Evolutionary conservation across 2,329 filamentous ascomycete genomes (phyloP).

Genomic region (Microcyclospora pomicola): DNA sequence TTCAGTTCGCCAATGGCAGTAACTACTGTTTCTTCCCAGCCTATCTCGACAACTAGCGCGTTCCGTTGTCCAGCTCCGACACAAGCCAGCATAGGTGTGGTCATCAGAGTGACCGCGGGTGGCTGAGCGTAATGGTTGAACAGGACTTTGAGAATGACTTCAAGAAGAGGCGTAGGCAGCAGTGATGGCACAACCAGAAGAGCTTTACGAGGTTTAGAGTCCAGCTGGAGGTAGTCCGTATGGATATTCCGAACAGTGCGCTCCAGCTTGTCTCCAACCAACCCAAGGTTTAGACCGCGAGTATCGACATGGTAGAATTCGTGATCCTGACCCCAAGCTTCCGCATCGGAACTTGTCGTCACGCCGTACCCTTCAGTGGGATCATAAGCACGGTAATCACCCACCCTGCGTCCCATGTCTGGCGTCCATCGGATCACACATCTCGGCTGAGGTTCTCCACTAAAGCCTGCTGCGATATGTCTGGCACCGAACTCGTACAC

Average conservation of each 20-base stretch:
- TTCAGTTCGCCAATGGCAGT: conserved; percentile 85
- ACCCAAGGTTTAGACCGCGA: conserved; percentile 55
- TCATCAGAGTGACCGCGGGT: conserved; percentile 67
- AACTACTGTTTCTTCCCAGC: conserved; percentile 79
- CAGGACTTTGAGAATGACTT: conserved; percentile 59
- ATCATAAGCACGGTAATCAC: conserved; percentile 54
- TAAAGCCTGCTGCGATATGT: conserved; percentile 69
- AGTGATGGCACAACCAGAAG: conserved; percentile 64
- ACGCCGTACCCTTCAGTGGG: not conserved
- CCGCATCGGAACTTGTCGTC: conserved; percentile 28
- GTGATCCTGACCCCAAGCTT: conserved; percentile 48
- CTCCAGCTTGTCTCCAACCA: conserved; percentile 80
- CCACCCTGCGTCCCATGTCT: conserved; percentile 60
- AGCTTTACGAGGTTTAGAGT: conserved; percentile 56
- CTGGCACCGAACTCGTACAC: conserved; percentile 74
- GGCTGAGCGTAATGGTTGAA: conserved; percentile 71
- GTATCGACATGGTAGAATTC: conserved; percentile 73
- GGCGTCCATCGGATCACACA: conserved; percentile 62
- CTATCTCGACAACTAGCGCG: conserved; percentile 78
- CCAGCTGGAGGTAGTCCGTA: conserved; percentile 57
- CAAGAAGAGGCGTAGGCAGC: conserved; percentile 64
- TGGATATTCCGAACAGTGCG: conserved; percentile 68
- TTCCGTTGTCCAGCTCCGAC: conserved; percentile 72
- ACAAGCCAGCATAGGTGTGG: conserved; percentile 57
- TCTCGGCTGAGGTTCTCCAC: conserved; percentile 61